phyloP scores from a whole-genome alignment of 1,284 basidiomycete species.

The Grifola frondosa region DNA sequence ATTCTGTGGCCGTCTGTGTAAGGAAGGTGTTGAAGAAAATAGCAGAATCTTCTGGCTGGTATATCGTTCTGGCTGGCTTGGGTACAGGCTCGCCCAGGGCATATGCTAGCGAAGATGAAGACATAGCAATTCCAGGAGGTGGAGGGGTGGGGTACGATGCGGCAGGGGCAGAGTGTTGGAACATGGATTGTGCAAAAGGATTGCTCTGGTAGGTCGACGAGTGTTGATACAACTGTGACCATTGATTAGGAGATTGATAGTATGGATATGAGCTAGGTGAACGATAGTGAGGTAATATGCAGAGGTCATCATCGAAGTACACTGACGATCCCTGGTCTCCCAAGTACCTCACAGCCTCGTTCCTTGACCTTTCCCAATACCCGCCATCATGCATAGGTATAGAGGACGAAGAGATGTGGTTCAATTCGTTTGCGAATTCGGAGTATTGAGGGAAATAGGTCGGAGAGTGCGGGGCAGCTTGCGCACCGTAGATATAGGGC shows the following conservation, averaged over 20 bases:
- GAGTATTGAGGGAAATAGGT: conserved; percentile 52
- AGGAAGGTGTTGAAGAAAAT: conserved; percentile 65
- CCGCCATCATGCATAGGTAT: conserved; percentile 39
- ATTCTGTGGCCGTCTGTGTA: conserved; percentile 45
- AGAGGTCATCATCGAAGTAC: neutral
- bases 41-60: conserved; percentile 56
- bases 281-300: neutral
- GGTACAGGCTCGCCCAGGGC: conserved; percentile 57
- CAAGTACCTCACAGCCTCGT: conserved; percentile 51
- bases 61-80: conserved; percentile 31
- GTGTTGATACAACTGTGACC: conserved; percentile 36
- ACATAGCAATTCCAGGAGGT: conserved; percentile 57
- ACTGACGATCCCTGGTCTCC: conserved; percentile 43
- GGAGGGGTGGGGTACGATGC: conserved; percentile 67
- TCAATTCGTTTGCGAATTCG: conserved; percentile 54
- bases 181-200: conserved; percentile 59
- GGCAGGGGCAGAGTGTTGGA: conserved; percentile 58
- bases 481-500: conserved; percentile 49
- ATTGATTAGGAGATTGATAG: conserved; percentile 26
- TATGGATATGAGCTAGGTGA: conserved; percentile 20
- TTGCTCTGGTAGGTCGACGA: conserved; percentile 48
- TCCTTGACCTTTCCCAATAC: conserved; percentile 56
- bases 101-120: conserved; percentile 70
- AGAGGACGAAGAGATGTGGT: conserved; percentile 45
- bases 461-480: conserved; percentile 40